Conservation (phyloP, 306 rosid species). For the Abrus precatorius region DNA sequence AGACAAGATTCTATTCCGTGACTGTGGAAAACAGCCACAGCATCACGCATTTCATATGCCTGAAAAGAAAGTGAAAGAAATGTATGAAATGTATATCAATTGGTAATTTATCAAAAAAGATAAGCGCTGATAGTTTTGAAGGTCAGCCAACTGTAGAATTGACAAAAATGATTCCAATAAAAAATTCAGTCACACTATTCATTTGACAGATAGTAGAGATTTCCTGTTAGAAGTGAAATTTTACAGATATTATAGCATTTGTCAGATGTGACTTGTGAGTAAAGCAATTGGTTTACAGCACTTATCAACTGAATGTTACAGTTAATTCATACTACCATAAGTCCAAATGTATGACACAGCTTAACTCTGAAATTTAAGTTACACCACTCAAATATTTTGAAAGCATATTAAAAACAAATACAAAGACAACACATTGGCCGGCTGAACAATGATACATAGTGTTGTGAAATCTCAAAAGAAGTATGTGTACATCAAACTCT, state of each 20-base stretch:
- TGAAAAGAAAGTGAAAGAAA: slow-evolving; percentile 50
- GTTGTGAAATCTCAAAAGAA: slow-evolving; percentile 29
- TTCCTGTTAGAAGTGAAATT: slow-evolving; percentile 22
- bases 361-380: slow-evolving; percentile 12
- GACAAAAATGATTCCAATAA: slow-evolving; percentile 20
- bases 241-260: slow-evolving; percentile 14
- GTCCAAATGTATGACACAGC: slow-evolving; percentile 22
- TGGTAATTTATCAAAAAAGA: slow-evolving; percentile 27
- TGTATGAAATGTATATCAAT: slow-evolving; percentile 25
- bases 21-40: slow-evolving; percentile 93
- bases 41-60: slow-evolving; percentile 87
- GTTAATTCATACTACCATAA: slow-evolving; percentile 13
- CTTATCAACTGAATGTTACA: slow-evolving; percentile 9
- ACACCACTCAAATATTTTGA: slow-evolving; percentile 10
- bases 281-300: slow-evolving; percentile 18
- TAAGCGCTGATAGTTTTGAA: slow-evolving; percentile 14
- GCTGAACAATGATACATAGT: slow-evolving; percentile 16
- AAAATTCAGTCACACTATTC: slow-evolving; percentile 29
- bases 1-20: slow-evolving; percentile 95
- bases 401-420: slow-evolving; percentile 22
- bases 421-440: neutral
- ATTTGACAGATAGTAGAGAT: slow-evolving; percentile 37
- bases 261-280: neutral
- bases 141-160: slow-evolving; percentile 36
- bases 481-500: slow-evolving; percentile 18